Evolutionary conservation across 805 yeast genomes (phyloP), one percentile per base, ranked within the genome.

Genomic region (Nakazawaea holstii): DNA sequence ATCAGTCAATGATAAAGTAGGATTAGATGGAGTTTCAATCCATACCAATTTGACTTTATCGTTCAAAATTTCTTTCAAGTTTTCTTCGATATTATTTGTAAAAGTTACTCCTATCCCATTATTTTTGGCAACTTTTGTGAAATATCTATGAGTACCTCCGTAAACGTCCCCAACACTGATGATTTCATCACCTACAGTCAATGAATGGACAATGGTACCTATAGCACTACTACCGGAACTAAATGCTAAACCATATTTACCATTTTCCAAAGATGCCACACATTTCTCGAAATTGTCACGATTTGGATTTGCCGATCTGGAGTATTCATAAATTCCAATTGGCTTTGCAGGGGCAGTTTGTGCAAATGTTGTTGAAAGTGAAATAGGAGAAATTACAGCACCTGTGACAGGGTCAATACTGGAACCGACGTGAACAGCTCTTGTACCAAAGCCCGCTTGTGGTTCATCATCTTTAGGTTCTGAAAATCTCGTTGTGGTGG

Each of bases 71-170:
- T 64, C 51, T 50, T 76, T 76, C 58, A 87, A 68, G 50, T 87
- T 91, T 28, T 65, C 59, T 51, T 73, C 75, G 57, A 87, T 71
- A 62, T 84, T 74, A 55, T 76, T 77, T 41, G 89, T 80, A 67
- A 88, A 87, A 14, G 80, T 66, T 39, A 84, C 76, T 47, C 70
- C 74, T 49, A 86, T 84, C 49, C 92, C 92, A 62, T 87, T 94
- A 41, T 87, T 77, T 60, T 73, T 72, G 51, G 92, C 95, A 42
- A 87, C 95, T 64, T 84, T 77, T 62, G 95, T 83, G 74, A 87
- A 87, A 68, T 88, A 87, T 67, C 96, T 76, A 72, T 87, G 94
- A 49, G 95, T 87, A 58, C 96, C 96, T 52, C 96, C 96, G 66
- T 87, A 87, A 41, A 87, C 95, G 59, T 87, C 96, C 57, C 87